Conservation (phyloP, 1,284 basidiomycete species). For the Cronartium quercuum region DNA sequence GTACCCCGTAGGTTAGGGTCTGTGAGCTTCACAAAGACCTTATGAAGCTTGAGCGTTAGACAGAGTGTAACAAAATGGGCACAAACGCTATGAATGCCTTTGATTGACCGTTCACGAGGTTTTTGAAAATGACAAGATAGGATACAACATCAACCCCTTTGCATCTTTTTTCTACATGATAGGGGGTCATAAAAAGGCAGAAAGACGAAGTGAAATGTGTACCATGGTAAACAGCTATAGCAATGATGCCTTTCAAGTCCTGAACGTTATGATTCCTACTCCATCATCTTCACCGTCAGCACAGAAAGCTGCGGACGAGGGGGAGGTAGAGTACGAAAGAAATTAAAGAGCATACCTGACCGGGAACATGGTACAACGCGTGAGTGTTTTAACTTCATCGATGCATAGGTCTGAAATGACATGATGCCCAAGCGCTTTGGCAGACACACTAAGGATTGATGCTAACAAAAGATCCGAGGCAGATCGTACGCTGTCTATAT, state of each 20-base stretch:
- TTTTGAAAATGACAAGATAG: neutral
- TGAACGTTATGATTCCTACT: constrained; percentile 17
- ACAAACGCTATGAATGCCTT: constrained; percentile 27
- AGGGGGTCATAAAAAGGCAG: neutral
- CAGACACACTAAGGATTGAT: constrained; percentile 16
- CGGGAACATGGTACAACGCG: constrained; percentile 8
- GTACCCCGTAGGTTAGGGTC: constrained; percentile 5
- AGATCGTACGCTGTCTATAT: neutral
- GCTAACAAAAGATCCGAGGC: constrained; percentile 4
- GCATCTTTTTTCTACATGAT: neutral
- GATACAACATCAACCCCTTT: neutral
- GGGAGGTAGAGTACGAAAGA: neutral
- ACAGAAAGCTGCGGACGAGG: neutral
- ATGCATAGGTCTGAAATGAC: neutral
- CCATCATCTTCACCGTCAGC: neutral
- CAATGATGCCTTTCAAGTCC: constrained; percentile 18
- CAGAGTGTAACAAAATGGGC: constrained; percentile 21
- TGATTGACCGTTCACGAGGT: neutral
- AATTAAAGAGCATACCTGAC: neutral
- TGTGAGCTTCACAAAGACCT: constrained; percentile 28
- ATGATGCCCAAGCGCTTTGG: neutral
- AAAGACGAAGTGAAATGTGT: neutral
- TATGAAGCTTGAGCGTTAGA: constrained; percentile 10
- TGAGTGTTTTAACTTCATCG: neutral
- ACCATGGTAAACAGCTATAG: constrained; percentile 21